Percentiles rank a stretch among this genome's conserved stretches.
phyloP scores from a whole-genome alignment of 2,329 filamentous ascomycete genomes.

The Exophiala aquamarina region DNA sequence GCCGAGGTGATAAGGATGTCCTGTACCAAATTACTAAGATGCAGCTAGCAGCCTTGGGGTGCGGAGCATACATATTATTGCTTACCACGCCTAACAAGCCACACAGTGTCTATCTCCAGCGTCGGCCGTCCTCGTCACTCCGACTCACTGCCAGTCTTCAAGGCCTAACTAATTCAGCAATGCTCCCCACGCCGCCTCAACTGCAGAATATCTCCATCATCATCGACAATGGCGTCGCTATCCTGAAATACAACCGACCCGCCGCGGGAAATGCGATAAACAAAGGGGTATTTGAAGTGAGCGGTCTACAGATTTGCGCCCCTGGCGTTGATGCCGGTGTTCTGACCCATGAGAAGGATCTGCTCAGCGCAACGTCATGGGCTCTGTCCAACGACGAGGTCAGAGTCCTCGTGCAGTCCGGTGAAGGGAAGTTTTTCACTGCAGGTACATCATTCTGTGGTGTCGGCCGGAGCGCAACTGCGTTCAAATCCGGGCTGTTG shows the following conservation, averaged over 20 bases:
- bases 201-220: slow-evolving; percentile 6
- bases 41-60: too few species aligned
- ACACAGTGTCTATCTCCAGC: too few species aligned
- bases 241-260: slow-evolving; percentile 13
- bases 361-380: slow-evolving; percentile 7
- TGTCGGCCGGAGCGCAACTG: too few species aligned
- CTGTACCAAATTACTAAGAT: too few species aligned
- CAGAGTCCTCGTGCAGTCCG: slow-evolving; percentile 10
- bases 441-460: slow-evolving; percentile 4
- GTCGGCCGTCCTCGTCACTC: too few species aligned
- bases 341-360: slow-evolving; percentile 1
- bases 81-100: too few species aligned
- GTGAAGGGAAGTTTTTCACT: slow-evolving; percentile 14
- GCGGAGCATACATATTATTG: too few species aligned
- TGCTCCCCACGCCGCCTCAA: neutral
- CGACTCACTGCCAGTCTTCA: too few species aligned
- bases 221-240: slow-evolving; percentile 3
- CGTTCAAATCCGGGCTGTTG: too few species aligned
- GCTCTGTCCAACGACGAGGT: slow-evolving; percentile 5
- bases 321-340: neutral
- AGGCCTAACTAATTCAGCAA: too few species aligned
- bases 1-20: too few species aligned
- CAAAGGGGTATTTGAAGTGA: neutral
- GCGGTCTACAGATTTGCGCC: neutral
- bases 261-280: slow-evolving; percentile 11